Evolutionary conservation across 805 yeast species (phyloP), one percentile per base, ranked within the genome.

Genomic region (Candida cerambycidarum): DNA sequence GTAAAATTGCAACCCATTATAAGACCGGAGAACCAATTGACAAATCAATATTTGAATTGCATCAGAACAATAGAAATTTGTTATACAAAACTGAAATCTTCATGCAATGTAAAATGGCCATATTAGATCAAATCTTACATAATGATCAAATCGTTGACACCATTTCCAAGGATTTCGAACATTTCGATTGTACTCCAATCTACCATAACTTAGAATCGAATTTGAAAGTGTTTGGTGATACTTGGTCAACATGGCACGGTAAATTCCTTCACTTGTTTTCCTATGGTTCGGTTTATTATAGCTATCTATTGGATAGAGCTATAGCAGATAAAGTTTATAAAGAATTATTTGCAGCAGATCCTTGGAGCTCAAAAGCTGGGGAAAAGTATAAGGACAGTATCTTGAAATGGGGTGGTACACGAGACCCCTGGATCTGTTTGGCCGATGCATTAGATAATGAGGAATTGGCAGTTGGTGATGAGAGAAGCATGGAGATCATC

Each of bases 281-380:
- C 0, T 93, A 93, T 57, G 98, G 98, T 1, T 87, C 97, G 0
- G 86, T 90, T 0, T 93, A 93, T 58, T 93, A 93, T 65, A 85
- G 96, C 23, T 93, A 93, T 59, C 63, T 93, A 39, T 76, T 93
- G 43, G 99, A 93, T 63, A 68, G 97, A 30, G 97, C 96, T 5
- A 86, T 93, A 49, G 97, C 98, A 0, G 79, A 89, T 18, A 82
- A 81, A 55, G 76, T 92, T 2, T 93, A 96, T 90, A 71, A 75
- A 9, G 80, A 78, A 36, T 65, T 92, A 30, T 93, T 93, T 59
- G 69, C 63, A 3, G 54, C 71, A 4, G 79, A 89, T 57, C 96
- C 97, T 1, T 73, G 85, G 58, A 77, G 80, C 46, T 67, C 85
- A 24, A 67, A 57, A 1, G 83, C 84, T n/a, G 99, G 99, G 14